Base-by-base conservation (phyloP, 208 protist species). In the Leishmania tarentolae region DNA sequence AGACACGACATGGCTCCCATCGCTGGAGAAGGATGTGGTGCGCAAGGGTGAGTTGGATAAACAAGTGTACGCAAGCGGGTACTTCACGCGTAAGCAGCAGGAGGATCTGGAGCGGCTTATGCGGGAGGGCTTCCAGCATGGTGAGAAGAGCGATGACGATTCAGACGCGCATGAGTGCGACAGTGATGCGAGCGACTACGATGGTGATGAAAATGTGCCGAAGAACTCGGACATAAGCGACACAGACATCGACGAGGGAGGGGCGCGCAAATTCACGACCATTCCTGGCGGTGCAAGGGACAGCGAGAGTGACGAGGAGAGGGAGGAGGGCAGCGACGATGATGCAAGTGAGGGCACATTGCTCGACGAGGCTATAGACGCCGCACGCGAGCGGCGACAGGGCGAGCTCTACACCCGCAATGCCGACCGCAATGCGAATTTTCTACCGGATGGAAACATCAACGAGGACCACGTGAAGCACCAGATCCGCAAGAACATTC, bases 61-160 rank as follows among this genome's bases (percentile, higher is more conserved):
- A 61, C 70, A 91, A 47, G 95, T 96, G 42, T 93, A 91, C 79
- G 94, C 94, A 7, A 98, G 92, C 50, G 95, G 95, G 21, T 86
- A 88, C 85, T 97, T 95, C 83, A 92, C 84, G 6, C 87, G 81
- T 40, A 86, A 87, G 77, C 88, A 95, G 65, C 88, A 97, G 70
- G 81, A 92, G 65, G 93, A 96, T 31, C 81, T 98, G 13, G 88
- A 96, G 77, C 79, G 83, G 40, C 78, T 98, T 24, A 88, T 98
- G 87, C 85, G 92, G 50, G 83, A 85, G 11, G 85, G 83, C 73
- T 87, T 89, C 24, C 75, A 63, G 75, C 13, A 72, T 0, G n/a
- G 52, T 15, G 65, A 78, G n/a, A 71, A 47, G 21, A 31, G 56
- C 47, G 63, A 75, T 63, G 78, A 69, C 37, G 78, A 85, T 28